Conservation (phyloP, 2,329 filamentous ascomycete species). For the Paraconiothyrium sp. region DNA sequence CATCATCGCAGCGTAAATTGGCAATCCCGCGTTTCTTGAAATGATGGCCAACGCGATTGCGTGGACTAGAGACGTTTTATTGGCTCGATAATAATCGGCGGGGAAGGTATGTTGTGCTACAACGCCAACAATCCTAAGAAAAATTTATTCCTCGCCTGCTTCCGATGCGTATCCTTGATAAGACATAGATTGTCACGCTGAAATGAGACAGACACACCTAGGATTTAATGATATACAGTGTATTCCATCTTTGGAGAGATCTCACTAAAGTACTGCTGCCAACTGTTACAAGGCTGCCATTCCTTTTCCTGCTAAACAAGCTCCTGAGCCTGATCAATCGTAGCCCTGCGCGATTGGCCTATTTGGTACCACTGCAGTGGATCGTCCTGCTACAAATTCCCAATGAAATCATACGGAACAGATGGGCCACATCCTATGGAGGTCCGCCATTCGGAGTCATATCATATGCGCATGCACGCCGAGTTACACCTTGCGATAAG, state of each 20-base stretch:
- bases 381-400: no score
- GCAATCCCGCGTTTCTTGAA: no score
- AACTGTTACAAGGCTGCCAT: not conserved
- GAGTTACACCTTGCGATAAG: not conserved
- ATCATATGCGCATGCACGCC: not conserved
- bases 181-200: not conserved
- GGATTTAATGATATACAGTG: no score
- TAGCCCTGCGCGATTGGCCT: not conserved
- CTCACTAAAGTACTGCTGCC: not conserved
- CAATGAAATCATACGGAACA: not conserved
- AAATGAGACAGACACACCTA: no score
- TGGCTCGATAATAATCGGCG: not conserved
- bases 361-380: slow-evolving; percentile 2
- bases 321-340: not conserved
- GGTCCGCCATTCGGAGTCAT: not conserved
- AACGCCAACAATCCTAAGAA: not conserved
- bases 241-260: not conserved
- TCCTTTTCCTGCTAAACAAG: not conserved
- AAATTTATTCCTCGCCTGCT: not conserved
- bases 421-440: not conserved
- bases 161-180: not conserved
- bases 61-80: not conserved
- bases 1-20: no score
- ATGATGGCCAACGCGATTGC: not conserved
- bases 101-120: slow-evolving; percentile 1